These are phyloP conservation scores for Thuja plicata DNA, from an alignment of 83 land plant genomes.

Conservation along the genomic window DNA sequence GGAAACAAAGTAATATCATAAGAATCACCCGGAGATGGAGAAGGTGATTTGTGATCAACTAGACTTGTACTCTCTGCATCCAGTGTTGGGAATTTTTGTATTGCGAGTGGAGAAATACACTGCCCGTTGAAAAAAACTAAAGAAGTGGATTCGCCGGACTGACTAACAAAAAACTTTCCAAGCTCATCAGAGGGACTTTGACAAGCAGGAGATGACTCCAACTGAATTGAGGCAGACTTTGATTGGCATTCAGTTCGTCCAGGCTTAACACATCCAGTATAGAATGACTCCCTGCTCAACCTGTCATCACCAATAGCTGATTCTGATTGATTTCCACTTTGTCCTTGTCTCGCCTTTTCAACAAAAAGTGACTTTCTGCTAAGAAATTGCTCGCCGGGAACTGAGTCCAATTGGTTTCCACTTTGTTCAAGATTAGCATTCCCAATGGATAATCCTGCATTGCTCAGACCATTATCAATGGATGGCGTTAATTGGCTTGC, in stretches of 20 bases:
- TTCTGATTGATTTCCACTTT: neutral
- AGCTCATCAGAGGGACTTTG: neutral
- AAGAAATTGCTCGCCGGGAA: neutral
- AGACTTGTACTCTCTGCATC: neutral
- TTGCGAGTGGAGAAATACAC: neutral
- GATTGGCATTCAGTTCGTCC: neutral
- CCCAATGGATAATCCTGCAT: neutral
- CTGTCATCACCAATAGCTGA: neutral
- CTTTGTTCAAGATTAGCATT: constrained; percentile 1
- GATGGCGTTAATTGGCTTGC: neutral
- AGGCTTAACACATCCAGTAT: neutral
- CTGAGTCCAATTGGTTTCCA: neutral
- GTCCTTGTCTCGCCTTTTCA: neutral
- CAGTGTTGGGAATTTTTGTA: neutral
- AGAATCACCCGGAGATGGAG: neutral
- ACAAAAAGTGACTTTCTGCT: neutral
- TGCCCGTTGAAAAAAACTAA: neutral
- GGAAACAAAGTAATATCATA: neutral
- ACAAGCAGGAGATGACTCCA: constrained; percentile 5
- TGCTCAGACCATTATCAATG: neutral
- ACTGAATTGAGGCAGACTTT: neutral
- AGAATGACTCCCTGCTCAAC: neutral
- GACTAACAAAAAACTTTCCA: neutral
- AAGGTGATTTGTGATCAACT: constrained; percentile 2
- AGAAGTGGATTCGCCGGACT: neutral